phyloP scores from a whole-genome alignment of 2,329 filamentous ascomycete species.

The Pezicula neosporulosa region DNA sequence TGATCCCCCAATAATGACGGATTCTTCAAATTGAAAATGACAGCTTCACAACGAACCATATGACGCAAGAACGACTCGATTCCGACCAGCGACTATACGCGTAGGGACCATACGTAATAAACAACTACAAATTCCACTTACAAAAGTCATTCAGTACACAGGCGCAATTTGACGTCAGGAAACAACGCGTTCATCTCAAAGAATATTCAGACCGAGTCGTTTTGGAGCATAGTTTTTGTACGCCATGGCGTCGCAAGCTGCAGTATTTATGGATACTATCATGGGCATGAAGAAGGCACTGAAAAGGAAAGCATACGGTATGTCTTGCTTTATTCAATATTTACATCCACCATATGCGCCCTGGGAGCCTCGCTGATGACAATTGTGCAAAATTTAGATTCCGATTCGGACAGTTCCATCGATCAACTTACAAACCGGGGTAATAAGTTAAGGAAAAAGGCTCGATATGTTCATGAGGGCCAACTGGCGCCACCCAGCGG shows the following conservation, averaged over 20 bases:
- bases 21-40: background rate
- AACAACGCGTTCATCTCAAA: no score
- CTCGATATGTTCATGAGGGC: constrained; percentile 67
- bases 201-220: no score
- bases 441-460: constrained; percentile 74
- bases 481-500: constrained; percentile 64
- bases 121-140: no score
- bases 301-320: constrained; percentile 62
- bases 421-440: constrained; percentile 70
- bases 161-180: no score
- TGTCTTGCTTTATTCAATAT: constrained; percentile 6
- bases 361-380: constrained; percentile 21
- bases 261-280: constrained; percentile 64
- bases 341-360: constrained; percentile 10
- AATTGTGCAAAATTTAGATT: constrained; percentile 48
- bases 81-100: no score
- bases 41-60: no score
- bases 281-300: constrained; percentile 65
- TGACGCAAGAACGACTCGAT: no score
- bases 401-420: constrained; percentile 73
- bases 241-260: constrained; percentile 53
- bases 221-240: no score
- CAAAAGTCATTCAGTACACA: no score
- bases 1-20: background rate
- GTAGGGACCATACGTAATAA: no score